Evolutionary conservation across 306 rosid genomes (phyloP).

Genomic region (Mimosa bimucronata): DNA sequence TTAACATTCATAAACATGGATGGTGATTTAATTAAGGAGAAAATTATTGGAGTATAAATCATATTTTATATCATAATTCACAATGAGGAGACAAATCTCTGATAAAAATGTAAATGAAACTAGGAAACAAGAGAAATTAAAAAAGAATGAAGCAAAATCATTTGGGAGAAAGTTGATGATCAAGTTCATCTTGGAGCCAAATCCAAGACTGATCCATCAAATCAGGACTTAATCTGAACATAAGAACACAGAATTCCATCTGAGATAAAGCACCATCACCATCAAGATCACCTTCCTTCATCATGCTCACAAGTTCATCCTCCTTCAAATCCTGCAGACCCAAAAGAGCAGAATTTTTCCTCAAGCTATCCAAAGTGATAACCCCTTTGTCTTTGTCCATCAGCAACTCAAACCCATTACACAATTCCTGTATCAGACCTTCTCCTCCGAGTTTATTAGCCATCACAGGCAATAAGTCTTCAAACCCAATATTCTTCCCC

Average conservation of each 20-base stretch:
- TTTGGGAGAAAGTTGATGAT: not conserved
- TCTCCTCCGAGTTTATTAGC: constrained; percentile 84
- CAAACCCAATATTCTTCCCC: constrained; percentile 47
- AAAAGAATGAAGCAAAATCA: not conserved
- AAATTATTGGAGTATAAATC: not conserved
- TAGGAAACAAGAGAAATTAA: not conserved
- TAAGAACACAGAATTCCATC: constrained; percentile 95
- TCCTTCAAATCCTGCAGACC: constrained; percentile 74
- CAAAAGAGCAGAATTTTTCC: constrained; percentile 57
- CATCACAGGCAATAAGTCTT: constrained; percentile 80
- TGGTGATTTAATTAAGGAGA: not conserved
- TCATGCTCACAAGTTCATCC: constrained; percentile 78
- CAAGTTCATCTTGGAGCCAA: constrained; percentile 58
- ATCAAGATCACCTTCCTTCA: constrained; percentile 79
- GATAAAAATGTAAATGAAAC: not conserved
- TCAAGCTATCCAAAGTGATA: constrained; percentile 77
- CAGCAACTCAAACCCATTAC: constrained; percentile 78
- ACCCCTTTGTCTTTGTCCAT: constrained; percentile 80
- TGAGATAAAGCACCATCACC: constrained; percentile 75
- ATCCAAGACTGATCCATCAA: constrained; percentile 74
- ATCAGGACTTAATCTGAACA: constrained; percentile 90
- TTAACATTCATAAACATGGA: not conserved
- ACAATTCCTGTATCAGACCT: constrained; percentile 80
- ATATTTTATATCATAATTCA: not conserved
- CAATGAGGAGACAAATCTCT: not conserved